Evolutionary conservation across 2,329 filamentous ascomycete genomes (phyloP).

Genomic region (Colletotrichum sublineola): DNA sequence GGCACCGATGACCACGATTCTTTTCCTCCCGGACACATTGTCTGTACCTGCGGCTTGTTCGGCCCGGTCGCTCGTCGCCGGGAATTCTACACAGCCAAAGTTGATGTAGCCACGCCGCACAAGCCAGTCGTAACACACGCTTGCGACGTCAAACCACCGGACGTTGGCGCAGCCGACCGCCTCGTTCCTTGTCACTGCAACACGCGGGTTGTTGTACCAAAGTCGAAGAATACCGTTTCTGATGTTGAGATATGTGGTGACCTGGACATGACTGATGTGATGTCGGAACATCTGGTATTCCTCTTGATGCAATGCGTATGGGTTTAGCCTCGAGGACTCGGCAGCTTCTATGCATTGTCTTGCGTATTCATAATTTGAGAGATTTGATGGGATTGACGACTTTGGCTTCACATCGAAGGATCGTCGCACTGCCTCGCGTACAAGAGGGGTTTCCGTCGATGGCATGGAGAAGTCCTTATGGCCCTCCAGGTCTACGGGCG

Average conservation of each 20-base stretch:
- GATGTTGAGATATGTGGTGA: conserved; percentile 96
- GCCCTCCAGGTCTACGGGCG: conserved; percentile 63
- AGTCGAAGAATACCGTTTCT: conserved; percentile 92
- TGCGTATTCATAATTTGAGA: conserved; percentile 85
- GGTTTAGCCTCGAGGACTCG: conserved; percentile 88
- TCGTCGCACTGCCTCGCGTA: conserved; percentile 50
- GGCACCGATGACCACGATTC: conserved; percentile 88
- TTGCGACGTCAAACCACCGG: conserved; percentile 90
- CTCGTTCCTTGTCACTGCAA: conserved; percentile 84
- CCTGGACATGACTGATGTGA: conserved; percentile 87
- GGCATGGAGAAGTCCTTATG: conserved; percentile 44
- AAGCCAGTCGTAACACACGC: conserved; percentile 92
- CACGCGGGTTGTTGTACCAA: conserved; percentile 89
- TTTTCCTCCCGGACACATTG: conserved; percentile 62
- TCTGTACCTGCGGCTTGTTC: conserved; percentile 57
- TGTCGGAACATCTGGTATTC: conserved; percentile 86
- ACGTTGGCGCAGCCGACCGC: conserved; percentile 91
- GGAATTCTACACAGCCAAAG: conserved; percentile 89
- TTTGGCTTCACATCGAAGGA: conserved; percentile 76
- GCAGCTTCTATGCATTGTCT: conserved; percentile 91
- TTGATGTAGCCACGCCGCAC: conserved; percentile 94
- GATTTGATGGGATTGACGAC: conserved; percentile 83
- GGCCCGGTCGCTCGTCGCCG: conserved; percentile 51
- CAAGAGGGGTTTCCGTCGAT: conserved; percentile 36
- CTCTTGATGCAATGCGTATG: conserved; percentile 86